A percentile compares a stretch with the other conserved stretches of the same genome.
These are phyloP conservation scores for Neopestalotiopsis clavispora DNA, from an alignment of 2,329 filamentous ascomycete species.

Conservation along the genomic window DNA sequence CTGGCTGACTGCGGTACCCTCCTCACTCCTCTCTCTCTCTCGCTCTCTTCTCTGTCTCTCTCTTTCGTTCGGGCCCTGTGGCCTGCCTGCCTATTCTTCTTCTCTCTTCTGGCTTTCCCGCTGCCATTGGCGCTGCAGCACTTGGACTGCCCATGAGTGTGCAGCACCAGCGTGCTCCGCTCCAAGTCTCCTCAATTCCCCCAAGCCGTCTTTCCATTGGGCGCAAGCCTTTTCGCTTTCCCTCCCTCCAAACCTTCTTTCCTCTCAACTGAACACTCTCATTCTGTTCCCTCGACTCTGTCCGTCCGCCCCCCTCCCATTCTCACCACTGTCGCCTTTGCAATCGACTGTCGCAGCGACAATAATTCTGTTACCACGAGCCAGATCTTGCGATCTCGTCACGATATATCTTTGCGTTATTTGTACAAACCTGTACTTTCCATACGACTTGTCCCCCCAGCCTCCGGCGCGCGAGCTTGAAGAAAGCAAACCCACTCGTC, in stretches of 20 bases:
- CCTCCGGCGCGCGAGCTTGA: constrained; percentile 32
- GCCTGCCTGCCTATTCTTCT: background rate
- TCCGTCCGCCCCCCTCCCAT: constrained; percentile 7
- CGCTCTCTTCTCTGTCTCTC: constrained; percentile 5
- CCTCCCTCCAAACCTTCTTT: constrained; percentile 17
- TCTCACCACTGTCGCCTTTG: background rate
- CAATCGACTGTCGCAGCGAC: constrained; percentile 4
- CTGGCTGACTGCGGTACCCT: background rate
- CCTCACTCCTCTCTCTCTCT: background rate
- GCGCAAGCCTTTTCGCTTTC: constrained; percentile 20
- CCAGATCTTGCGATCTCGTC: background rate
- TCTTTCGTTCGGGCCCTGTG: background rate
- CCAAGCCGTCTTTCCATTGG: constrained; percentile 14
- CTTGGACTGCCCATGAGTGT: background rate
- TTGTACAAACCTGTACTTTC: background rate
- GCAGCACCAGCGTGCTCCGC: constrained; percentile 14
- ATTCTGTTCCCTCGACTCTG: constrained; percentile 12
- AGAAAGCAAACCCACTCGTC: constrained; percentile 27
- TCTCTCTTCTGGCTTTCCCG: background rate
- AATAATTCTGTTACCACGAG: background rate
- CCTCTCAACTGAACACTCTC: constrained; percentile 10
- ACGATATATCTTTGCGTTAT: background rate
- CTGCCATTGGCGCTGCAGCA: constrained; percentile 13
- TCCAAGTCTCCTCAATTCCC: constrained; percentile 14
- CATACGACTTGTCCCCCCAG: constrained; percentile 25